Evolutionary conservation across 495 filamentous ascomycete genomes (phyloP).

Genomic region (Neurospora sp.): DNA sequence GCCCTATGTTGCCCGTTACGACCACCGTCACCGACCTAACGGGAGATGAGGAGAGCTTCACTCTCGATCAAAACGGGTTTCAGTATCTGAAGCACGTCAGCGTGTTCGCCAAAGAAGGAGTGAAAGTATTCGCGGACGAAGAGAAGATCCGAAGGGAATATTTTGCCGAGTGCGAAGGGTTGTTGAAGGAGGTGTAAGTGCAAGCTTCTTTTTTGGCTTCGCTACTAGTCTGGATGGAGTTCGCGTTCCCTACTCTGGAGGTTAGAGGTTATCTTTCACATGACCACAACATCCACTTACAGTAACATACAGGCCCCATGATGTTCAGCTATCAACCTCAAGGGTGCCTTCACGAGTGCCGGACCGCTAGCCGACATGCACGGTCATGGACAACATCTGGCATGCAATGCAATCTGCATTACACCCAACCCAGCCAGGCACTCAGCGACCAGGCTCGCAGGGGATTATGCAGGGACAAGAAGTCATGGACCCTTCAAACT

Average conservation of each 20-base stretch:
- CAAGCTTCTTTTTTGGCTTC: background rate
- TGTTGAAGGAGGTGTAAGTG: constrained; percentile 48
- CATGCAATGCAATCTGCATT: background rate
- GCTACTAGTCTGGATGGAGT: background rate
- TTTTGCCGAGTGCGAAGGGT: constrained; percentile 50
- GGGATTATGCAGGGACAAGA: background rate
- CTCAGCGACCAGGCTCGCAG: background rate
- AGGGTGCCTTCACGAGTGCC: background rate
- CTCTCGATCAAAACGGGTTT: constrained; percentile 32
- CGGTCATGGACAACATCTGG: background rate
- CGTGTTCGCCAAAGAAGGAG: background rate
- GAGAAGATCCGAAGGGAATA: constrained; percentile 45
- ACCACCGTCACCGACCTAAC: constrained; percentile 30
- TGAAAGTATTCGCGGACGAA: constrained; percentile 12
- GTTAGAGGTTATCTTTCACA: background rate
- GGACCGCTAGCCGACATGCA: background rate
- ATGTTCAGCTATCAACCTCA: background rate
- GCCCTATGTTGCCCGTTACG: constrained; percentile 29
- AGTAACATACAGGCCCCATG: background rate
- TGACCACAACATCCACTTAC: background rate
- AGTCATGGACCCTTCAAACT: background rate
- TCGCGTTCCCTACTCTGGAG: background rate
- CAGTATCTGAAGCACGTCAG: constrained; percentile 19
- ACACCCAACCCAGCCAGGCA: background rate
- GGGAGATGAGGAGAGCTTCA: constrained; percentile 21